These are phyloP conservation scores for Ophiobolus disseminans DNA, from an alignment of 2,329 filamentous ascomycete genomes.

Conservation along the genomic window DNA sequence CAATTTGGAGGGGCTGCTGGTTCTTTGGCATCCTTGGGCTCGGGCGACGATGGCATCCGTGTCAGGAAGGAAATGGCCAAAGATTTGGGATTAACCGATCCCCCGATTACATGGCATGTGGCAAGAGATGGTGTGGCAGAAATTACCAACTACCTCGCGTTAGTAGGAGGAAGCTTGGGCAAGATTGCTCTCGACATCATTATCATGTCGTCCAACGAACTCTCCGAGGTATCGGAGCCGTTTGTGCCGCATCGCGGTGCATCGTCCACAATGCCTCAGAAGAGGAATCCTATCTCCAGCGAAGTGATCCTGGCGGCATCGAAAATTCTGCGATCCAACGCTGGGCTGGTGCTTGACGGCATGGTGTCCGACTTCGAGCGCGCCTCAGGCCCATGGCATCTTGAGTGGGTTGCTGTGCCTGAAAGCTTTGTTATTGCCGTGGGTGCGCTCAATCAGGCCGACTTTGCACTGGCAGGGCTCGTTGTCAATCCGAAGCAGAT, in stretches of 20 bases:
- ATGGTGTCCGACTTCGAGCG: slow-evolving; percentile 67
- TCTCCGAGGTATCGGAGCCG: slow-evolving; percentile 63
- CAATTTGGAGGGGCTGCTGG: slow-evolving; percentile 66
- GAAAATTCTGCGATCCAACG: slow-evolving; percentile 61
- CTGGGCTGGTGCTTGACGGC: slow-evolving; percentile 60
- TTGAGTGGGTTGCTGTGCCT: slow-evolving; percentile 65
- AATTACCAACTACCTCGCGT: slow-evolving; percentile 60
- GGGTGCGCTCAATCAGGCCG: slow-evolving; percentile 61
- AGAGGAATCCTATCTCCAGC: slow-evolving; percentile 65
- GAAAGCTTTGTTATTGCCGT: slow-evolving; percentile 62
- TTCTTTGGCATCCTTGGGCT: slow-evolving; percentile 61
- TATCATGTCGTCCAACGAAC: slow-evolving; percentile 65
- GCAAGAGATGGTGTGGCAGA: slow-evolving; percentile 63
- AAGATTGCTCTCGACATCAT: slow-evolving; percentile 65
- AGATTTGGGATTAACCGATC: slow-evolving; percentile 57
- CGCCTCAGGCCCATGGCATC: slow-evolving; percentile 65
- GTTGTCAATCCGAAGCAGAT: slow-evolving; percentile 60
- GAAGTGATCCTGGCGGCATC: slow-evolving; percentile 64
- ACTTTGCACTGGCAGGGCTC: slow-evolving; percentile 61
- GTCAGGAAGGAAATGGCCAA: slow-evolving; percentile 59
- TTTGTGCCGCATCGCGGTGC: slow-evolving; percentile 46
- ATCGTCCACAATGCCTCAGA: slow-evolving; percentile 51
- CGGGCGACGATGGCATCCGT: slow-evolving; percentile 55
- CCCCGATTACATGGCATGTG: slow-evolving; percentile 65
- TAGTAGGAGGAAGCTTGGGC: slow-evolving; percentile 61